Conservation (phyloP, 1,284 basidiomycete genomes). For the Acaromyces ingoldii region DNA sequence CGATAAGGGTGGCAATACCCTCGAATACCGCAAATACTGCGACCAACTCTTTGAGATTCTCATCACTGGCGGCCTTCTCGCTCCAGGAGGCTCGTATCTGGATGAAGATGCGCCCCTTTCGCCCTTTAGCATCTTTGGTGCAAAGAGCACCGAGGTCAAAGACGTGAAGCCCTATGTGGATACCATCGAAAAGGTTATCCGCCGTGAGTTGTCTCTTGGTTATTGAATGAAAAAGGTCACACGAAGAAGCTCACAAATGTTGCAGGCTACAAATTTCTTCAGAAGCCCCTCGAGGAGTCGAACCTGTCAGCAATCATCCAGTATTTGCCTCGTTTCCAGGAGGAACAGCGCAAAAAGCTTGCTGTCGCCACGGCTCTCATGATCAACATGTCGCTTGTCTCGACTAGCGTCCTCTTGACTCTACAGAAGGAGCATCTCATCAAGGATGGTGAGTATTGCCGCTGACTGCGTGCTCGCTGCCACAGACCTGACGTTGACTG, state of each 20-base stretch:
- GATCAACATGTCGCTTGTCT: conserved; percentile 73
- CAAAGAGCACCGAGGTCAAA: conserved; percentile 51
- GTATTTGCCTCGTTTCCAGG: conserved; percentile 63
- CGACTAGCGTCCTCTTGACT: conserved; percentile 69
- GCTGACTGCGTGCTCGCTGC: neutral
- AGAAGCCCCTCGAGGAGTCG: conserved; percentile 83
- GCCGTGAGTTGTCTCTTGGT: conserved; percentile 59
- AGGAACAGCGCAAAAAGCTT: conserved; percentile 65
- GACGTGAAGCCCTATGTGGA: conserved; percentile 81
- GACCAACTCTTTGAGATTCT: conserved; percentile 92
- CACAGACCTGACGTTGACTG: neutral
- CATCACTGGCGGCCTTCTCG: conserved; percentile 79
- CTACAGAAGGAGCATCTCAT: conserved; percentile 88
- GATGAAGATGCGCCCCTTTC: conserved; percentile 76
- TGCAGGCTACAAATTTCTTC: conserved; percentile 88
- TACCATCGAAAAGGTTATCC: conserved; percentile 87
- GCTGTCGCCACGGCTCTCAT: conserved; percentile 74
- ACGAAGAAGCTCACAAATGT: neutral
- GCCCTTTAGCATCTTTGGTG: conserved; percentile 77
- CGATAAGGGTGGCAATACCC: conserved; percentile 76
- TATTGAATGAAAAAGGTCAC: neutral
- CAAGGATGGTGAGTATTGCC: conserved; percentile 72
- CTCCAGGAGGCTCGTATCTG: conserved; percentile 85
- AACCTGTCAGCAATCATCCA: conserved; percentile 79
- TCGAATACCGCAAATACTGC: conserved; percentile 73